Evolutionary conservation across 2,329 filamentous ascomycete species (phyloP), one percentile per base, ranked within the genome.

Genomic region (Penicillium sp.): DNA sequence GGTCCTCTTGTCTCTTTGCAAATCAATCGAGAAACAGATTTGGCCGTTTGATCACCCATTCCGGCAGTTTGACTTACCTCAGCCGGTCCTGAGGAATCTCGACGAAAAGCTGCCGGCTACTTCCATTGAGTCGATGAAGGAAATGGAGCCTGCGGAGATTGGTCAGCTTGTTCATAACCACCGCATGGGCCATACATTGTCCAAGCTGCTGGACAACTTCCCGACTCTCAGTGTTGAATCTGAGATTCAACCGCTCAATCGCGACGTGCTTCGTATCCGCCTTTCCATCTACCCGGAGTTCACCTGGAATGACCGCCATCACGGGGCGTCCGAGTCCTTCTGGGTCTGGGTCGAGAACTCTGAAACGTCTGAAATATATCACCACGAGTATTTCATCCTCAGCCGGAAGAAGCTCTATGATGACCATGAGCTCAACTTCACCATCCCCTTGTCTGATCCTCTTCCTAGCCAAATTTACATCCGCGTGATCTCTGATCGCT

Each of bases 261-360:
- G 93, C 39, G 91, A 99, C 64, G 92, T 99, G 0, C 76, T 99
- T 54, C 83, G 92, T n/a, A 90, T 99, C 63, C 86, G 87, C 64
- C 80, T 99, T 0, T 88, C 79, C 60, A 79, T 99, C 14, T 89
- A 86, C 1, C 89, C 93, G 0, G 91, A 97, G 43, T 99, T 99
- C 65, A 78, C 78, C 31, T 99, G 93, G 93, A 95, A 95, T 60
- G 92, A 97, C 59, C 84, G 88, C 39, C 82, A 95, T 51, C 91
- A 99, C 64, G 95, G 95, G 14, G 89, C 85, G 2, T 96, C 92
- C 0, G 93, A 99, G 64, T 92, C 92, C 3, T 99, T 95, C 73
- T 99, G 95, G 81, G 87, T 99, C 50, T 99, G 93, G 95, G 92
- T 99, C 3, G 93, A 99, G 69, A 95, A 97, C 66, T 96, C 92